Evolutionary conservation across 768 basidiomycete genomes (phyloP).

Genomic region (Mycena filopes): DNA sequence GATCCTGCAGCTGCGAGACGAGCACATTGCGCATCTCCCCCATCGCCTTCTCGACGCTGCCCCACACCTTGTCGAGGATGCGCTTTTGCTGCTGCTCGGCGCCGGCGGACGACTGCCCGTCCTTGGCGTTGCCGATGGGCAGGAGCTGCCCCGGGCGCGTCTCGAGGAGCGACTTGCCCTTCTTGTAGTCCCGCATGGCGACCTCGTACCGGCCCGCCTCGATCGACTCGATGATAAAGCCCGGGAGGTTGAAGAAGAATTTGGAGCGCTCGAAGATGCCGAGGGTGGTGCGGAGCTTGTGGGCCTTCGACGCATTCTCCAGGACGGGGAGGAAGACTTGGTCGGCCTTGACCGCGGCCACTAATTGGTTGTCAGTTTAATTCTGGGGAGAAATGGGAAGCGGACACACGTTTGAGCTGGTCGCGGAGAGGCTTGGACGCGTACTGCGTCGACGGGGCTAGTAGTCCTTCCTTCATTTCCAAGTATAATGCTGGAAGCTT

Average conservation of each 20-base stretch:
- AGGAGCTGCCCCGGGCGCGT: constrained; percentile 89
- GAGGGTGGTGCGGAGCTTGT: constrained; percentile 90
- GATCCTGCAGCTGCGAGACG: constrained; percentile 82
- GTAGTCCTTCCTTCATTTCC: constrained; percentile 92
- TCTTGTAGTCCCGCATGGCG: constrained; percentile 96
- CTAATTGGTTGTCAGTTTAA: constrained; percentile 51
- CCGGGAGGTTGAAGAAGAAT: constrained; percentile 99
- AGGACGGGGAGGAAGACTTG: constrained; percentile 96
- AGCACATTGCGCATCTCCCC: constrained; percentile 86
- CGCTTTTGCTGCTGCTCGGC: constrained; percentile 87
- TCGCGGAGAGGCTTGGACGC: constrained; percentile 86
- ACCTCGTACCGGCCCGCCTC: constrained; percentile 94
- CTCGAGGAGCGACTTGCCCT: constrained; percentile 91
- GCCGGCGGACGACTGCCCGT: constrained; percentile 56
- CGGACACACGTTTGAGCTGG: constrained; percentile 87
- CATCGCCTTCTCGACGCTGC: constrained; percentile 94
- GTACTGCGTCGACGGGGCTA: constrained; percentile 81
- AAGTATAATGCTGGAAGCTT: constrained; percentile 75
- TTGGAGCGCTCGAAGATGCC: constrained; percentile 96
- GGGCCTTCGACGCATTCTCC: constrained; percentile 94
- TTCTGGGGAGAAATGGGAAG: constrained; percentile 32
- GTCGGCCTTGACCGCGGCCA: constrained; percentile 91
- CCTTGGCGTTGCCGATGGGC: constrained; percentile 72
- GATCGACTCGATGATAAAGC: constrained; percentile 87
- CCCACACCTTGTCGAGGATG: constrained; percentile 97